A percentile compares a stretch with the other conserved stretches of the same genome.
Conservation (phyloP, 345 rosid species). For the Angophora floribunda region DNA sequence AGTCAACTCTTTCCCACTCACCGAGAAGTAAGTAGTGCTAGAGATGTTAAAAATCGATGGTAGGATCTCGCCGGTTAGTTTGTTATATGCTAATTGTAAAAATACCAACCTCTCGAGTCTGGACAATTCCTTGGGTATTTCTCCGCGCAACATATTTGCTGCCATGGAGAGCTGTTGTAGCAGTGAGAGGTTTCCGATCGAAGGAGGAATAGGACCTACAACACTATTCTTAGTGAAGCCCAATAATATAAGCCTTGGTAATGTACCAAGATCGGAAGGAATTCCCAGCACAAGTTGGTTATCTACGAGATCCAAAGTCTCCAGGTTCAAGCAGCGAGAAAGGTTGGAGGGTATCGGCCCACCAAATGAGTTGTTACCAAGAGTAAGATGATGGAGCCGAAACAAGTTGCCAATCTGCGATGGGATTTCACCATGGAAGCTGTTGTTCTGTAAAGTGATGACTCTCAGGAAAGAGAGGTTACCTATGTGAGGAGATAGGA, state of each 20-base stretch:
- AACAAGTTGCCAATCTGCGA: neutral
- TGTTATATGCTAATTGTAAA: neutral
- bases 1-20: rapidly evolving
- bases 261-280: neutral
- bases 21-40: rapidly evolving
- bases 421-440: neutral
- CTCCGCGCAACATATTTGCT: neutral
- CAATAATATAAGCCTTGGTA: neutral
- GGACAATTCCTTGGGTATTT: neutral
- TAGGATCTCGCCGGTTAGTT: neutral
- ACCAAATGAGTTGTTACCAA: neutral
- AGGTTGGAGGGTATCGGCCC: neutral
- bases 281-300: neutral
- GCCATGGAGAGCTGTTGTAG: neutral
- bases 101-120: neutral
- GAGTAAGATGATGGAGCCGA: neutral
- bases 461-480: neutral
- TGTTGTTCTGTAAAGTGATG: neutral
- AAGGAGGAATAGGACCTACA: neutral
- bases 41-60: neutral
- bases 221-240: neutral
- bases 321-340: neutral
- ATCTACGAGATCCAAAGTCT: neutral
- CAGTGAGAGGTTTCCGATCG: neutral
- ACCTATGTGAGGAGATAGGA: neutral